phyloP scores from a whole-genome alignment of 2,329 filamentous ascomycete genomes.

The Cryphonectria radicalis region DNA sequence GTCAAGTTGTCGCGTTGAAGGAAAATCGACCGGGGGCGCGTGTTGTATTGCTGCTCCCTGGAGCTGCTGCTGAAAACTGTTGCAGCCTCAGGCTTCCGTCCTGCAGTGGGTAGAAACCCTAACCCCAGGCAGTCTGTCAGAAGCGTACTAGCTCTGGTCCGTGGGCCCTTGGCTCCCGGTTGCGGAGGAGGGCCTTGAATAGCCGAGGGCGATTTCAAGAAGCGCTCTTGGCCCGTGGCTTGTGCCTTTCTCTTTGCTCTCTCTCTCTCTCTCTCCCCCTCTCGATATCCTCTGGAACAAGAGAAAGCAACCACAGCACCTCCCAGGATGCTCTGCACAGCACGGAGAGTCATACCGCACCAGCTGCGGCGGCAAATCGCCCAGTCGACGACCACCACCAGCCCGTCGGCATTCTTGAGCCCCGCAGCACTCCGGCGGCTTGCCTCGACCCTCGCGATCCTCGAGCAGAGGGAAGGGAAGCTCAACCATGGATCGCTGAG shows the following conservation, averaged over 20 bases:
- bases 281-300: constrained; percentile 9
- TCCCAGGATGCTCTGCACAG: constrained; percentile 26
- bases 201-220: constrained; percentile 24
- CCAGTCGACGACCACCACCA: constrained; percentile 29
- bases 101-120: background rate
- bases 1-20: constrained; percentile 30
- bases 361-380: constrained; percentile 26
- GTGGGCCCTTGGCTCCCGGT: background rate
- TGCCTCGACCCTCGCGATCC: constrained; percentile 84
- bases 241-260: constrained; percentile 2
- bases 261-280: background rate
- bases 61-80: constrained; percentile 23
- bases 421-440: constrained; percentile 67
- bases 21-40: constrained; percentile 27
- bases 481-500: constrained; percentile 82
- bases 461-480: constrained; percentile 91
- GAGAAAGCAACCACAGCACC: background rate
- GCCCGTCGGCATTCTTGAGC: constrained; percentile 42
- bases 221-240: background rate
- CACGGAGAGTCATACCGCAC: constrained; percentile 26
- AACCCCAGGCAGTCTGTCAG: background rate
- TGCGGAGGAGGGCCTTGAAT: constrained; percentile 23
- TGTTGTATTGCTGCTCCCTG: background rate
- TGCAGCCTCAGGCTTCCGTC: constrained; percentile 22
- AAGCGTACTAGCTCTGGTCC: background rate